Evolutionary conservation across 352 stramenopile genomes (phyloP).

Genomic region (Phytophthora europaea): DNA sequence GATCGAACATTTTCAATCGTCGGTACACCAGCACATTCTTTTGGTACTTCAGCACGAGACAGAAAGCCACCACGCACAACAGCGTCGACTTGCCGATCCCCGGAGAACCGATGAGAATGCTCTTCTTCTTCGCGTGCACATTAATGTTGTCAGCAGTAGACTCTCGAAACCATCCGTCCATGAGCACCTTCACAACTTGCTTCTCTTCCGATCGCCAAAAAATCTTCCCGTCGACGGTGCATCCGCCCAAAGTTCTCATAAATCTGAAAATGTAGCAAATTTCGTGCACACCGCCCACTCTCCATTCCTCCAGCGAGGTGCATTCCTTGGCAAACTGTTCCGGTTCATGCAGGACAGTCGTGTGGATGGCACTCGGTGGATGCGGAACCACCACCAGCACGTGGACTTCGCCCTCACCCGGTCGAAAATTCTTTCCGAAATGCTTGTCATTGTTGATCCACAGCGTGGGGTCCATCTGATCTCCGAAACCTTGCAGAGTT

Average conservation of each 20-base stretch:
- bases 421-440: too few relatives aligned
- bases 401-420: neutral
- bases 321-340: neutral
- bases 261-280: neutral
- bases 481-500: too few relatives aligned
- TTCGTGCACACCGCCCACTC: neutral
- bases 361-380: neutral
- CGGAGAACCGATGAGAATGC: conserved; percentile 33
- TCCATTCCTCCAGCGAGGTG: neutral
- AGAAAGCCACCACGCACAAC: conserved; percentile 42
- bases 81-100: conserved; percentile 45
- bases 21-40: conserved; percentile 48
- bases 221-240: neutral
- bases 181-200: neutral
- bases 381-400: conserved; percentile 1
- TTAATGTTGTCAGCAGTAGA: neutral
- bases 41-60: conserved; percentile 41
- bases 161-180: neutral
- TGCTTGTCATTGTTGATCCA: neutral
- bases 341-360: neutral
- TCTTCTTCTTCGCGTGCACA: conserved; percentile 25
- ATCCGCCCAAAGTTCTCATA: neutral
- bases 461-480: neutral
- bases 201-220: neutral
- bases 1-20: conserved; percentile 17